Evolutionary conservation across 2,329 filamentous ascomycete genomes (phyloP), one percentile per base, ranked within the genome.

Genomic region (Pseudogymnoascus sp.): DNA sequence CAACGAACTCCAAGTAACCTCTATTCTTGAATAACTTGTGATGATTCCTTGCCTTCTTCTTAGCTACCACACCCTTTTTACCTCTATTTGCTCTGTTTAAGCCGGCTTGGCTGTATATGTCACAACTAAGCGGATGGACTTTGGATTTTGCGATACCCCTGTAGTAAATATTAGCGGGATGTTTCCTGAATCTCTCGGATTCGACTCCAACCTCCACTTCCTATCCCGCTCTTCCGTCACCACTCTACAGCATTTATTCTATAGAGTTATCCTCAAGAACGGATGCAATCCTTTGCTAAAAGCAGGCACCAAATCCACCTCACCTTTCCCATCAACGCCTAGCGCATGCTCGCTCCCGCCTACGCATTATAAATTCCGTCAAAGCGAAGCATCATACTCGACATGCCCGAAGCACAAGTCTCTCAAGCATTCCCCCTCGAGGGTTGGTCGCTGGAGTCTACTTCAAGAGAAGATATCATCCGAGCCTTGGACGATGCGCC

Each of bases 101-200:
- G 39, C 39, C 39, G 39, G 39, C 39, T 45, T 45, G 39, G 39
- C 39, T 45, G 39, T 45, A 45, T 45, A 45, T 45, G 39, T 45
- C 39, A 45, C 39, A 45, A 45, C 5, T 45, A 21, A 21, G 15
- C 39, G 39, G 39, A 45, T 45, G 39, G 39, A 45, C 39, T 45
- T 45, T 45, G 15, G 39, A 45, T 45, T 45, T 45, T 19, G 39
- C 4, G 15, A 45, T 45, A 45, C 39, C 39, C 21, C 39, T 19
- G 39, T 45, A 45, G 39, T 45, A 45, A 45, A 21, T 45, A 45
- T 45, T 45, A 45, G 39, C 39, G 39, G 39, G 39, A 45, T 45
- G 39, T 45, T 45, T 45, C 39, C 39, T 45, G 39, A 45, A 45
- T 7, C 39, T 45, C n/a, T 45, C 39, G 39, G 39, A 45, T 45